A percentile compares a stretch with the other conserved stretches of the same genome.
phyloP scores from a whole-genome alignment of 768 basidiomycete genomes.

The Naganishia randhawae region DNA sequence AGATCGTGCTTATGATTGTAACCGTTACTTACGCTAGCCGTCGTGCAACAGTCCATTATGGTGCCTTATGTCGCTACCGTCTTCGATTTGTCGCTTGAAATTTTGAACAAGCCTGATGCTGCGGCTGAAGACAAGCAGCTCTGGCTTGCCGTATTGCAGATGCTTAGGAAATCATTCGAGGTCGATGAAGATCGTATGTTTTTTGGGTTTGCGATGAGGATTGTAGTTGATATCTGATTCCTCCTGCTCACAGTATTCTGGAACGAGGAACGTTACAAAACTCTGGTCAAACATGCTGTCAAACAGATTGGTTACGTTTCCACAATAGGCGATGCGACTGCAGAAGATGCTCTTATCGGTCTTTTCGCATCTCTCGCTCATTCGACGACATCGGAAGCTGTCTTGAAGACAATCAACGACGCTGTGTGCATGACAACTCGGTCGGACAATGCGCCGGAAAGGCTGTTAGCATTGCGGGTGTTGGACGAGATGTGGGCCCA shows the following conservation, averaged over 20 bases:
- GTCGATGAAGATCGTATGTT: constrained; percentile 75
- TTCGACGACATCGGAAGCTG: constrained; percentile 59
- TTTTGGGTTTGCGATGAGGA: not conserved
- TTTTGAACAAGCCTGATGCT: constrained; percentile 52
- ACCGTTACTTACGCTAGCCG: not conserved
- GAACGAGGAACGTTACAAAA: constrained; percentile 57
- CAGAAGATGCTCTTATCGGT: constrained; percentile 40
- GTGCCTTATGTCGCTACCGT: constrained; percentile 83
- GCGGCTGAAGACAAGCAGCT: constrained; percentile 53
- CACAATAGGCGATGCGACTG: constrained; percentile 44
- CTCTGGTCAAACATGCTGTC: constrained; percentile 57
- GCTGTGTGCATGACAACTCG: constrained; percentile 83
- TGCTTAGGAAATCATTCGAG: constrained; percentile 65
- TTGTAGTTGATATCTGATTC: constrained; percentile 2
- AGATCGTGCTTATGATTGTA: not conserved
- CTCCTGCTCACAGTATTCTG: constrained; percentile 66
- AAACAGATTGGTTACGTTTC: constrained; percentile 63
- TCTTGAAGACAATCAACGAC: constrained; percentile 78
- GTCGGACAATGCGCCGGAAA: constrained; percentile 68
- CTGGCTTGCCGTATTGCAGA: constrained; percentile 64
- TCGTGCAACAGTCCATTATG: constrained; percentile 64
- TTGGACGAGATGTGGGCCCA: constrained; percentile 70
- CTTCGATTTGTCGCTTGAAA: constrained; percentile 63
- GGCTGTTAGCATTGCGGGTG: constrained; percentile 67
- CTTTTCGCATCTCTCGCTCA: constrained; percentile 56